Conservation (phyloP, 2,329 filamentous ascomycete species). For the Cladorrhinum sp. region DNA sequence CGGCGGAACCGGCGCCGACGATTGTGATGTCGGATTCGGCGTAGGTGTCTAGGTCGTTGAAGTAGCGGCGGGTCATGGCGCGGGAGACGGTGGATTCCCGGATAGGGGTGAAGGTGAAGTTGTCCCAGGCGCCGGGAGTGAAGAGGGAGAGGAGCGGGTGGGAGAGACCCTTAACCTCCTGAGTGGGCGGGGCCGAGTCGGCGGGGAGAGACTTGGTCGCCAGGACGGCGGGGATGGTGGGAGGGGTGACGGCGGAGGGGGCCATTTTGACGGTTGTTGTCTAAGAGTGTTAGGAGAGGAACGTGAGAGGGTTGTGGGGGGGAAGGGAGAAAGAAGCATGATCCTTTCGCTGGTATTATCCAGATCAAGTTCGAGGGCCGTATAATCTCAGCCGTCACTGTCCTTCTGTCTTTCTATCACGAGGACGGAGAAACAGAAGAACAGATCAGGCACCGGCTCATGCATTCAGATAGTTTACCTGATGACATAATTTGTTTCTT, state of each 20-base stretch:
- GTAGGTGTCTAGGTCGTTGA: constrained; percentile 81
- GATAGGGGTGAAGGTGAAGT: constrained; percentile 80
- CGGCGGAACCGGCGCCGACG: constrained; percentile 84
- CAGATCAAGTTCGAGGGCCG: constrained; percentile 40
- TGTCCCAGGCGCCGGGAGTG: constrained; percentile 65
- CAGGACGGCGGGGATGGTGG: constrained; percentile 44
- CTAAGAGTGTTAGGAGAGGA: constrained; percentile 31
- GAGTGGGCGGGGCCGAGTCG: constrained; percentile 35
- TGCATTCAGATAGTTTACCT: constrained; percentile 35
- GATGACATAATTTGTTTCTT: constrained; percentile 20
- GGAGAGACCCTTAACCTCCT: constrained; percentile 35
- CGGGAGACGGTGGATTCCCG: constrained; percentile 89
- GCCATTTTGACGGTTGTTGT: constrained; percentile 56
- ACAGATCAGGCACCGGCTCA: constrained; percentile 35
- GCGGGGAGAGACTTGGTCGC: constrained; percentile 48
- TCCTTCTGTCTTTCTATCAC: neutral
- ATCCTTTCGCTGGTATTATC: constrained; percentile 78
- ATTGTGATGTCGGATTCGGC: constrained; percentile 94
- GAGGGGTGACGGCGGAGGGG: constrained; percentile 65
- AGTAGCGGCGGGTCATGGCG: constrained; percentile 93
- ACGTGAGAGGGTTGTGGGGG: constrained; percentile 31
- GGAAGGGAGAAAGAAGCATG: constrained; percentile 63
- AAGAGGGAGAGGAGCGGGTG: constrained; percentile 63
- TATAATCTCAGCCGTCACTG: constrained; percentile 37
- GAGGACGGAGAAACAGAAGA: neutral